Conservation (phyloP, 192 early-diverging fungal genomes). For the Thoreauomyces humboldtii region DNA sequence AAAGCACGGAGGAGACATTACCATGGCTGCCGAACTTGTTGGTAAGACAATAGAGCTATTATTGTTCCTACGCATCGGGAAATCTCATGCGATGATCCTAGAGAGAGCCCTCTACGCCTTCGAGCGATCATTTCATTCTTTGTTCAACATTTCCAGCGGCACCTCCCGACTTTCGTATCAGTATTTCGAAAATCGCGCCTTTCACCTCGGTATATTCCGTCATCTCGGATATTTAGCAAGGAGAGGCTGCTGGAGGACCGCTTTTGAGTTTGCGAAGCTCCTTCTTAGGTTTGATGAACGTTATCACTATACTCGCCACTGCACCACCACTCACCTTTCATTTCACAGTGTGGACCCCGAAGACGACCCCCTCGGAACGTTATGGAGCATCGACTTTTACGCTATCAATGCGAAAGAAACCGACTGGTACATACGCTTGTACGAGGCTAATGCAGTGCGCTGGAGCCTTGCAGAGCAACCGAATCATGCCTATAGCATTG, state of each 20-base stretch:
- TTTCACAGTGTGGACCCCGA: slow-evolving; percentile 65
- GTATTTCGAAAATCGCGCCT: slow-evolving; percentile 71
- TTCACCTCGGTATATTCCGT: slow-evolving; percentile 68
- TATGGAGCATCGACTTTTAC: slow-evolving; percentile 81
- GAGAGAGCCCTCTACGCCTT: slow-evolving; percentile 88
- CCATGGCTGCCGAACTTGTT: slow-evolving; percentile 76
- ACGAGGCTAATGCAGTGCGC: slow-evolving; percentile 41
- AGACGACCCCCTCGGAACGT: slow-evolving; percentile 71
- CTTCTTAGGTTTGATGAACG: slow-evolving; percentile 43
- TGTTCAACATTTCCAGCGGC: slow-evolving; percentile 69
- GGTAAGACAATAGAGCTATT: neutral
- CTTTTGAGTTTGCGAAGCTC: slow-evolving; percentile 85
- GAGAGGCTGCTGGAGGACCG: slow-evolving; percentile 92
- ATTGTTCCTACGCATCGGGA: no score
- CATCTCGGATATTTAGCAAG: slow-evolving; percentile 82
- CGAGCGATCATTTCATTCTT: slow-evolving; percentile 75
- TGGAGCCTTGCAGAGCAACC: slow-evolving; percentile 45
- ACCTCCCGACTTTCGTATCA: slow-evolving; percentile 66
- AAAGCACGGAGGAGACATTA: slow-evolving; percentile 81
- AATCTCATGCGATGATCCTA: no score
- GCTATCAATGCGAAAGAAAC: slow-evolving; percentile 75
- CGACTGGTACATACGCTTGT: slow-evolving; percentile 40
- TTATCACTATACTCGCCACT: neutral
- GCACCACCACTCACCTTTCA: neutral
- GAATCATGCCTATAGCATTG: slow-evolving; percentile 74